Evolutionary conservation across 1,284 basidiomycete genomes (phyloP).

Genomic region (Pseudozyma sp.): DNA sequence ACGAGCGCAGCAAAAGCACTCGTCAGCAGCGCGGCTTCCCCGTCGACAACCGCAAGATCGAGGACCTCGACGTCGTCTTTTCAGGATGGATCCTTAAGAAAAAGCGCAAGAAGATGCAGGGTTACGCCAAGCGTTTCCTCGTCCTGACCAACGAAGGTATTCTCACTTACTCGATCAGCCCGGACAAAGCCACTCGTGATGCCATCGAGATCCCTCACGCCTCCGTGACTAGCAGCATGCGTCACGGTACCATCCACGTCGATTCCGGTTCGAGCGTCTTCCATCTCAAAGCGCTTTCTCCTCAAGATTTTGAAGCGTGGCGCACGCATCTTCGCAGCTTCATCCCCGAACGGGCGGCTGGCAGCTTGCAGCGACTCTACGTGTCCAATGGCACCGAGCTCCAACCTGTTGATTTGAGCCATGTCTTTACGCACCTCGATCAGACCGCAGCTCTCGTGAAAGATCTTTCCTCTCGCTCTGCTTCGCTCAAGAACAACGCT

Average conservation of each 20-base stretch:
- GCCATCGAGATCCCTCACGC: constrained; percentile 67
- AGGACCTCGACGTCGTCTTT: constrained; percentile 55
- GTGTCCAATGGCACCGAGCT: constrained; percentile 56
- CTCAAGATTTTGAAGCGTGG: constrained; percentile 65
- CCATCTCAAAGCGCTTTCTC: constrained; percentile 64
- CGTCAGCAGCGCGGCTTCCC: constrained; percentile 31
- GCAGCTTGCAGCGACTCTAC: constrained; percentile 44
- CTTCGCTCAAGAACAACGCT: constrained; percentile 23
- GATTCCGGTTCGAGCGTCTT: constrained; percentile 66
- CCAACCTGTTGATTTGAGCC: constrained; percentile 51
- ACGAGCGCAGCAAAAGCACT: constrained; percentile 20
- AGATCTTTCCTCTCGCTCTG: constrained; percentile 21
- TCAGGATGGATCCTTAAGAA: constrained; percentile 68
- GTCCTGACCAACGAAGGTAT: constrained; percentile 62
- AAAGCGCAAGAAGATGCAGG: constrained; percentile 69
- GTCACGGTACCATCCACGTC: constrained; percentile 67
- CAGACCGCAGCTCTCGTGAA: constrained; percentile 53
- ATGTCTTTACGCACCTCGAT: constrained; percentile 52
- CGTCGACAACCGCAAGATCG: constrained; percentile 40
- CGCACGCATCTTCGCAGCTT: constrained; percentile 59
- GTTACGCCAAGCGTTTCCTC: constrained; percentile 68
- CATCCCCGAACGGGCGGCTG: constrained; percentile 53
- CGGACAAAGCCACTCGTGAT: constrained; percentile 63
- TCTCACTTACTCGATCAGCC: constrained; percentile 61
- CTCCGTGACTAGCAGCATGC: constrained; percentile 62